Evolutionary conservation across 2,329 filamentous ascomycete species (phyloP).

Genomic region (Aurifilum marmelostoma): DNA sequence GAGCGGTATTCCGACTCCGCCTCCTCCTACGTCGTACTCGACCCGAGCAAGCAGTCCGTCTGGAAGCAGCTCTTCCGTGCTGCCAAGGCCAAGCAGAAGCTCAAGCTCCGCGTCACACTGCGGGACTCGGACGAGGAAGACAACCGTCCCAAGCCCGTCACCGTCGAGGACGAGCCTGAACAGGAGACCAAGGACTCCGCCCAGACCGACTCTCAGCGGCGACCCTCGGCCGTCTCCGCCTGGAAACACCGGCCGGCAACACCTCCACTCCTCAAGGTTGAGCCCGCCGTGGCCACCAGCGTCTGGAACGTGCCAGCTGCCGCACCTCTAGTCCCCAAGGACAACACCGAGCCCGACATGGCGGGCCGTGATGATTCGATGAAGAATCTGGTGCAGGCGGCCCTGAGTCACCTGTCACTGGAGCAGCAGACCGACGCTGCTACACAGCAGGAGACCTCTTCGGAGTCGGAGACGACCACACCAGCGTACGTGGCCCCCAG

Average conservation of each 20-base stretch:
- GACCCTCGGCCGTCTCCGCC: conserved; percentile 27
- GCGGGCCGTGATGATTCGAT: neutral
- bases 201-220: conserved; percentile 31
- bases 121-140: conserved; percentile 41
- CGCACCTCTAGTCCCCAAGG: too few species aligned
- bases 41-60: conserved; percentile 75
- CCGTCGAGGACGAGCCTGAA: conserved; percentile 28
- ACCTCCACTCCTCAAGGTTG: neutral
- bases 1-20: conserved; percentile 97
- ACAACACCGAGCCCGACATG: conserved; percentile 8
- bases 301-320: neutral
- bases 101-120: conserved; percentile 77
- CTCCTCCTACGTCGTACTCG: conserved; percentile 76
- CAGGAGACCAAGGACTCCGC: conserved; percentile 21
- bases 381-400: conserved; percentile 16
- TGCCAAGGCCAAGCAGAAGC: conserved; percentile 97
- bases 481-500: conserved; percentile 22
- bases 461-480: conserved; percentile 7
- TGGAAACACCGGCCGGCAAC: neutral
- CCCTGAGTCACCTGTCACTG: conserved; percentile 23
- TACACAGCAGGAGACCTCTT: conserved; percentile 12
- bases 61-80: conserved; percentile 98
- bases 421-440: neutral
- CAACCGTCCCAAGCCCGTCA: conserved; percentile 47
- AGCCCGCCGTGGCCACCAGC: neutral